A percentile compares a stretch with the other conserved stretches of the same genome.
These are phyloP conservation scores for Monosporascus cannonballus DNA, from an alignment of 2,329 filamentous ascomycete genomes.

Conservation along the genomic window DNA sequence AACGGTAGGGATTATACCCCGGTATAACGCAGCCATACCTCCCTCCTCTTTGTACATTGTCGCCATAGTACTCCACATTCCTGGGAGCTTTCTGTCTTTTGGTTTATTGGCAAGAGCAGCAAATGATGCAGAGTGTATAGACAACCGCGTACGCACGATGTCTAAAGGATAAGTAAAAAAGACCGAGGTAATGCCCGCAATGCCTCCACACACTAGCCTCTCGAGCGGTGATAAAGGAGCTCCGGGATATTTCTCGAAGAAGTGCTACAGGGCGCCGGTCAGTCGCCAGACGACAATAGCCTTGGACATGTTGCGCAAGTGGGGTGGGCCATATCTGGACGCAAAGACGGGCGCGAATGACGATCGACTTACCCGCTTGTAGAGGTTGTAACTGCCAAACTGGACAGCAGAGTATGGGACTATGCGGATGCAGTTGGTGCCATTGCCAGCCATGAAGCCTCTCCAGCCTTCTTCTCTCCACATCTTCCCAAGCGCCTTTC, in stretches of 20 bases:
- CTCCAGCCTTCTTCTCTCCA: slow-evolving; percentile 95
- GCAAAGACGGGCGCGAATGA: not conserved
- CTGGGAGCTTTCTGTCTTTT: slow-evolving; percentile 60
- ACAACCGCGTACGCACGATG: slow-evolving; percentile 91
- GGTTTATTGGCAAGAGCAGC: slow-evolving; percentile 61
- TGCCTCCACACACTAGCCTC: slow-evolving; percentile 81
- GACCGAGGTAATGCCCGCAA: slow-evolving; percentile 92
- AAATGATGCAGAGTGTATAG: slow-evolving; percentile 97
- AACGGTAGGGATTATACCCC: slow-evolving; percentile 88
- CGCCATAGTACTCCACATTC: slow-evolving; percentile 82
- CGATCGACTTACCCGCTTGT: slow-evolving; percentile 67
- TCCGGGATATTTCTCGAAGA: slow-evolving; percentile 72
- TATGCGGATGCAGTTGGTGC: slow-evolving; percentile 96
- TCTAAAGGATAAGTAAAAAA: slow-evolving; percentile 94
- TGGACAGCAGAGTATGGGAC: slow-evolving; percentile 97
- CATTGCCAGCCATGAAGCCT: slow-evolving; percentile 96
- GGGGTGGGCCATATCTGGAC: not conserved
- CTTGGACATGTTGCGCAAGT: not conserved
- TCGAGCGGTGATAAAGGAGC: slow-evolving; percentile 66
- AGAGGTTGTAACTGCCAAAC: slow-evolving; percentile 96
- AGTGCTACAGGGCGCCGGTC: slow-evolving; percentile 39
- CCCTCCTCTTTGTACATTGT: slow-evolving; percentile 90
- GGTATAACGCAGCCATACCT: slow-evolving; percentile 78
- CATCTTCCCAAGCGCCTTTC: slow-evolving; percentile 88
- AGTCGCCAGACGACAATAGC: slow-evolving; percentile 2